Evolutionary conservation across 1,284 basidiomycete genomes (phyloP), one percentile per base, ranked within the genome.

Genomic region (Moesziomyces sp.): DNA sequence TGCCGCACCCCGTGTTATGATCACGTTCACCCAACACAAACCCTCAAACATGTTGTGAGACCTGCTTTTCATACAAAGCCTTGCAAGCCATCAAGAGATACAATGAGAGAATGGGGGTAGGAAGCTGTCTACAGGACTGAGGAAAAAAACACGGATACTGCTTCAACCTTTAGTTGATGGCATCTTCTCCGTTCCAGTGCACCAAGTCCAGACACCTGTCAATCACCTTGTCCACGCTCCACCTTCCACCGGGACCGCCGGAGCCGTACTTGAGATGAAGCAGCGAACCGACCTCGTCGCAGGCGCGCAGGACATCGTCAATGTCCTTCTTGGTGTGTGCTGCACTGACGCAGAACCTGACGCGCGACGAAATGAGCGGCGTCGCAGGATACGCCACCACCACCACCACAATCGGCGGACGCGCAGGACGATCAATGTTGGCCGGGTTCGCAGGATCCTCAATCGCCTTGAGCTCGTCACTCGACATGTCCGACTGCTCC

Each of bases 261-360:
- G 91, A 86, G 92, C 95, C 49, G 68, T 86, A 76, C 76, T 86
- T 86, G 85, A 99, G 86, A 84, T 93, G 92, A 59, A 99, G 87
- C 34, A 93, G 83, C 79, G 91, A 90, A 28, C 97, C 96, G 67
- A 99, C 87, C 86, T 98, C 95, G 86, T 97, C 93, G 82, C 92
- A 94, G 7, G 96, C 95, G 45, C 88, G 86, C 46, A 99, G 87
- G 35, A 99, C 86, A 28, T 88, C 87, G 86, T 99, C 96, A 57
- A 99, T 90, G 81, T 99, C 97, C 81, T 94, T 91, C 87, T 99
- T 99, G 62, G 96, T 98, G 87, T 99, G 96, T 56, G 93, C 88
- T 5, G 96, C 92, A 59, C 92, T 94, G 23, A 98, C 88, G 84
- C 97, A 99, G 88, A 98, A 98, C 78, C 96, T 88, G 43, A 96